phyloP scores from a whole-genome alignment of 139 green algal species.

The Coelastrella sp. region DNA sequence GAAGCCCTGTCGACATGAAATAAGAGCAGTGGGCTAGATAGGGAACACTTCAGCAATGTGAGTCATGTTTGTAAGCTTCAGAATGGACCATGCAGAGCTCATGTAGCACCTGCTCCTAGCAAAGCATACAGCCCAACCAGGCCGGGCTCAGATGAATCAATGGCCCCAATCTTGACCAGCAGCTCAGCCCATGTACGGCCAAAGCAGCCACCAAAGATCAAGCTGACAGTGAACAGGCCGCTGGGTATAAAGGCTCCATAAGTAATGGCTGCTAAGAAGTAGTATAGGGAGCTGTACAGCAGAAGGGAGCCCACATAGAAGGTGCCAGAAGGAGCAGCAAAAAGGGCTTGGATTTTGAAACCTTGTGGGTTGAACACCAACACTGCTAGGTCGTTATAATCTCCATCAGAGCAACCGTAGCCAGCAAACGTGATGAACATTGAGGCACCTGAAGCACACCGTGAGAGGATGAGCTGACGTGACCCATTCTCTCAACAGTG shows the following conservation, averaged over 20 bases:
- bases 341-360: constrained; percentile 62
- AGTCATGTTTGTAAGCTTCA: too few species aligned
- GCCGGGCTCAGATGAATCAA: constrained; percentile 17
- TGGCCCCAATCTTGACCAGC: constrained; percentile 53
- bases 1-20: too few species aligned
- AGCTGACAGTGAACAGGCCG: constrained; percentile 66
- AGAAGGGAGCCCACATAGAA: constrained; percentile 62
- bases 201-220: constrained; percentile 70
- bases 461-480: not conserved
- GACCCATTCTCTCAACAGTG: not conserved
- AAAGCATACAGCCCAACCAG: constrained; percentile 69
- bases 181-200: constrained; percentile 63
- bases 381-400: constrained; percentile 71
- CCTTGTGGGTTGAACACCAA: constrained; percentile 71
- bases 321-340: constrained; percentile 52
- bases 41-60: too few species aligned
- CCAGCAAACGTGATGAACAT: constrained; percentile 47
- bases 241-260: constrained; percentile 75
- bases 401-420: not conserved
- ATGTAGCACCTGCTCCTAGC: constrained; percentile 54
- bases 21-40: too few species aligned
- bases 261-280: constrained; percentile 65
- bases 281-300: constrained; percentile 62
- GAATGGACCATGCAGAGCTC: not conserved
- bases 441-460: constrained; percentile 9